A percentile compares a stretch with the other conserved stretches of the same genome.
Conservation (phyloP, 1,139 yeast species). For the Taphrina confusa region DNA sequence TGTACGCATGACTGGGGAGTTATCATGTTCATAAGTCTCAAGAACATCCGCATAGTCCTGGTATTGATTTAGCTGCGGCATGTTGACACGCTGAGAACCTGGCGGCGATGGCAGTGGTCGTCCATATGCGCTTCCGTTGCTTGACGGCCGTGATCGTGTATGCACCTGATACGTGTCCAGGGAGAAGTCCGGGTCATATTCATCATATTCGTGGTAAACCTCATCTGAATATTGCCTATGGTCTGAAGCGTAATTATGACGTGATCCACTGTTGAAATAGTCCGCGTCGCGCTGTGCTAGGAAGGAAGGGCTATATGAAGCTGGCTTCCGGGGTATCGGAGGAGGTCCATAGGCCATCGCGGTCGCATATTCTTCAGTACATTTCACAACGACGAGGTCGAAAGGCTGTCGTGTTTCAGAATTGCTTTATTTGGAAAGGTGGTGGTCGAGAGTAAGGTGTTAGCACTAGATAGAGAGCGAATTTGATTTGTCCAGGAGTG, state of each 20-base stretch:
- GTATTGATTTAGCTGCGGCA: neutral
- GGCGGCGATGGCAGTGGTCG: constrained; percentile 18
- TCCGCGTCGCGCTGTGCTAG: neutral
- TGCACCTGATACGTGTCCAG: neutral
- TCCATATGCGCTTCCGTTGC: constrained; percentile 9
- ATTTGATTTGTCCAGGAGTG: no score
- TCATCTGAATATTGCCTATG: neutral
- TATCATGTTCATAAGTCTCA: neutral
- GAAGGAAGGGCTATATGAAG: constrained; percentile 29
- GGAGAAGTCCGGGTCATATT: constrained; percentile 10
- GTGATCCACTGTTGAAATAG: neutral
- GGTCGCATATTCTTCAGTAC: neutral
- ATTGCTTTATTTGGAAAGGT: no score
- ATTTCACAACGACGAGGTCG: no score
- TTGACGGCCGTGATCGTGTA: neutral
- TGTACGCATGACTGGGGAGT: neutral
- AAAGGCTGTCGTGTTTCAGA: no score
- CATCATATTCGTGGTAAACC: neutral
- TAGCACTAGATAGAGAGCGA: no score
- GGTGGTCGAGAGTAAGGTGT: no score
- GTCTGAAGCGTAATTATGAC: neutral
- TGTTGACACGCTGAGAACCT: neutral
- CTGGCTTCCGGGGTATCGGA: constrained; percentile 23
- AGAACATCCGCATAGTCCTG: neutral
- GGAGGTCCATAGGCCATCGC: constrained; percentile 11